Evolutionary conservation across 805 yeast genomes (phyloP), one percentile per base, ranked within the genome.

Genomic region (Candida montana): DNA sequence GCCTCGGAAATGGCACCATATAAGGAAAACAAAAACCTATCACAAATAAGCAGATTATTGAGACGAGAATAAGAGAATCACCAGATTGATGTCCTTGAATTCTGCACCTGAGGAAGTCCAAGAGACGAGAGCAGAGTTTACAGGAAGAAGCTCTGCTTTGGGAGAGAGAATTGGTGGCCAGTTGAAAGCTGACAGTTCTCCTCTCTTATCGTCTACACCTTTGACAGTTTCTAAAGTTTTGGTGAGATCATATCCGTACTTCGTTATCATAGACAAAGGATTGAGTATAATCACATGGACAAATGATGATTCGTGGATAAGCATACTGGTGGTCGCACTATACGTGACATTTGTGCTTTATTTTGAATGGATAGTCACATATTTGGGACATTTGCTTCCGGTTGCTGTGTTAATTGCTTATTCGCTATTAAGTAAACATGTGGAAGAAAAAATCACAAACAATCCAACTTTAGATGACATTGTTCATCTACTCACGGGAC

Each of bases 241-340:
- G 39, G 77, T 89, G 31, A 73, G 79, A 46, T 78, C 95, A 9
- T 90, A 91, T 59, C 98, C 98, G 2, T 87, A 87, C 57, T 68
- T 91, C 33, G 71, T 85, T 31, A 75, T 84, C 1, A 77, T 81
- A 9, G 88, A 90, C 59, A 78, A 80, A 50, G 48, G 76, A 2
- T 68, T 89, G 41, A 80, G 86, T 33, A 70, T 89, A 31, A 61
- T 86, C 29, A 90, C 98, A 0, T 91, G 99, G 99, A 85, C 97
- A 3, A 80, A 81, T 47, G 90, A 84, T 29, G 93, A 87, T 58
- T 69, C 75, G 27, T 88, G 91, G 87, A 64, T 81, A 42, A 79
- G 88, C 53, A 66, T 84, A 16, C 69, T 88, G 21, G 53, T 83
- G 35, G 72, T 83, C 19, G 65, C 77, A 2, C 52, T 68, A 11